Evolutionary conservation across 768 basidiomycete species (phyloP).

Genomic region (Leccinum longicurvipes): DNA sequence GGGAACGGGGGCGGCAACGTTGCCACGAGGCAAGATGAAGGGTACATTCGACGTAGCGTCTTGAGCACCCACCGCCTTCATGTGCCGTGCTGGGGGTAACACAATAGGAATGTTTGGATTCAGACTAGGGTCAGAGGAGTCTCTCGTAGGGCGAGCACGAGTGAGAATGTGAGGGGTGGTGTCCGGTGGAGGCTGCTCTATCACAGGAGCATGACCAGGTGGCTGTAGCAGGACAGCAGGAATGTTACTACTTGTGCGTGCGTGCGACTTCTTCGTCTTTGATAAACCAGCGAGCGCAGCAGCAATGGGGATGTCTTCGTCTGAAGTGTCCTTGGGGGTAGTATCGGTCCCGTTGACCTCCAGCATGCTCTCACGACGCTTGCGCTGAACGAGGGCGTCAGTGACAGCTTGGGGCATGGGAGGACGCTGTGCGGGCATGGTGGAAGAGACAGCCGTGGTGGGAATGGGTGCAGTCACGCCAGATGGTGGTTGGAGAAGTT

Average conservation of each 20-base stretch:
- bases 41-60: constrained; percentile 37
- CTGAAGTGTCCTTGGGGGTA: constrained; percentile 33
- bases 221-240: constrained; percentile 29
- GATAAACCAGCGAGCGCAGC: constrained; percentile 12
- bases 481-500: constrained; percentile 78
- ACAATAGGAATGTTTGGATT: constrained; percentile 31
- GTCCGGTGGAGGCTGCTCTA: constrained; percentile 22
- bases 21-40: constrained; percentile 45
- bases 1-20: constrained; percentile 39
- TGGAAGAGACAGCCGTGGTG: constrained; percentile 45
- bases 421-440: constrained; percentile 38
- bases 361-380: constrained; percentile 66
- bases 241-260: constrained; percentile 19
- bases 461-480: constrained; percentile 78
- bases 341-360: constrained; percentile 37
- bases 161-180: constrained; percentile 21
- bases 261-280: constrained; percentile 19
- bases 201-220: constrained; percentile 29
- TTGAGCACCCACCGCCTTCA: constrained; percentile 35
- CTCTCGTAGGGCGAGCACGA: constrained; percentile 20
- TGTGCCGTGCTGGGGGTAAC: constrained; percentile 27
- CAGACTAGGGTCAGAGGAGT: constrained; percentile 11
- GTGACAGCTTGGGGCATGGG: constrained; percentile 69
- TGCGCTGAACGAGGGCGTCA: constrained; percentile 70
- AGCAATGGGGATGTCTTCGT: constrained; percentile 35